Evolutionary conservation across 140 eudicot genomes (phyloP), one percentile per base, ranked within the genome.

Genomic region (Cichorium intybus): DNA sequence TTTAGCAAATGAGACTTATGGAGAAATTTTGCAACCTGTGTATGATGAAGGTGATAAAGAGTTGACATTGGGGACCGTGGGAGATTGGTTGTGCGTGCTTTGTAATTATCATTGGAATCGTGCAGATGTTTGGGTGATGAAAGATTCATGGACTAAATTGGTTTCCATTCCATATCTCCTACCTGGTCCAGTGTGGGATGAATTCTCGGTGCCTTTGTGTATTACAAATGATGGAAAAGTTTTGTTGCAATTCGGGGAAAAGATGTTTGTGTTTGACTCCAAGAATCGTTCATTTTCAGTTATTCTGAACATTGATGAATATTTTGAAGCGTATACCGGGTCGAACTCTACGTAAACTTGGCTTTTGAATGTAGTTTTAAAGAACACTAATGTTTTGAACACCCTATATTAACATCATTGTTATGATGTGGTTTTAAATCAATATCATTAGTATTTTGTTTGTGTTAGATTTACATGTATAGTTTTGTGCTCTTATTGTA

Each of bases 141-240:
- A 49, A 54, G 80, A 81, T 56, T 84, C 95, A 50, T 84, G 95
- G 95, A 69, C 64, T 24, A 86, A 78, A 66, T 33, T 83, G 69
- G 68, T 70, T 62, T 60, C 73, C n/a, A 47, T 85, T 31, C 77
- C 79, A 15, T 78, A 72, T 67, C 12, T 60, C 53, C n/a, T n/a
- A n/a, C 60, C 23, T 24, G 72, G 57, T 50, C 77, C 77, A n/a
- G 39, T 21, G 29, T 43, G 24, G 6, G 29, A 18, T 64, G 20
- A 10, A 12, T 74, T 69, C 55, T 57, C 79, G 6, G 35, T 34
- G 51, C 83, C n/a, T n/a, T n/a, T n/a, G n/a, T n/a, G n/a, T n/a
- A n/a, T n/a, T n/a, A n/a, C n/a, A n/a, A n/a, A n/a, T 50, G 72
- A 60, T 33, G 86, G 94, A 18, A 77, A 79, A 33, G 4, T 77